phyloP scores from a whole-genome alignment of 495 filamentous ascomycete species.

The Xylona heveae region DNA sequence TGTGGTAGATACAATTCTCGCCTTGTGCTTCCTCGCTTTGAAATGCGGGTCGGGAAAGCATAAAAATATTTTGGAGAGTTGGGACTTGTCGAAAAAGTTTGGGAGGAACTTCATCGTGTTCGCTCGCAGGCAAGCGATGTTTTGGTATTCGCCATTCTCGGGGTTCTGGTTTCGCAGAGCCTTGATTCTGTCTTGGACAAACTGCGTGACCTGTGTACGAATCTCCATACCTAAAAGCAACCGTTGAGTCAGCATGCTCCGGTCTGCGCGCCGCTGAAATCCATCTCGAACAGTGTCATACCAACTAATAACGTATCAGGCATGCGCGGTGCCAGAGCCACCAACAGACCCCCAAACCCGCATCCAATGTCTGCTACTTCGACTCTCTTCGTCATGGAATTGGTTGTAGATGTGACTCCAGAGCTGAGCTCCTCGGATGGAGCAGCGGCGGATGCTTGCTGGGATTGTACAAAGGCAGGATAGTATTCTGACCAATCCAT shows the following conservation, averaged over 20 bases:
- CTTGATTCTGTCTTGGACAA: conserved; percentile 63
- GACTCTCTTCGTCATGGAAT: conserved; percentile 37
- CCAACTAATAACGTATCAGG: conserved; percentile 70
- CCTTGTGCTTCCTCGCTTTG: conserved; percentile 92
- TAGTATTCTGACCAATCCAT: conserved; percentile 87
- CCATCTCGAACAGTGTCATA: conserved; percentile 12
- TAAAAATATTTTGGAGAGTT: conserved; percentile 80
- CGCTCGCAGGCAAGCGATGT: conserved; percentile 65
- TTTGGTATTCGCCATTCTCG: conserved; percentile 45
- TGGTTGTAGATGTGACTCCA: too few relatives aligned
- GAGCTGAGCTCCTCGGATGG: background rate
- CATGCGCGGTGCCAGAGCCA: conserved; percentile 62
- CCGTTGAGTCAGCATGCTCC: background rate
- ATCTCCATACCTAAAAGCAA: conserved; percentile 52
- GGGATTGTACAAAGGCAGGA: conserved; percentile 39
- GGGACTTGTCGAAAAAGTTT: conserved; percentile 62
- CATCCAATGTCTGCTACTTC: conserved; percentile 97
- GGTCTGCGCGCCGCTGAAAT: background rate
- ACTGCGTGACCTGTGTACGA: conserved; percentile 68
- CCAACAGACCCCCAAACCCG: conserved; percentile 78
- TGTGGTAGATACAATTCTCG: conserved; percentile 68
- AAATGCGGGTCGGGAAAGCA: conserved; percentile 98
- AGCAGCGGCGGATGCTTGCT: conserved; percentile 5
- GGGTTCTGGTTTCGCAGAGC: conserved; percentile 52
- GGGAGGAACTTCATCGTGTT: conserved; percentile 98